Evolutionary conservation across 495 filamentous ascomycete genomes (phyloP).

Genomic region (Niebla homalea): DNA sequence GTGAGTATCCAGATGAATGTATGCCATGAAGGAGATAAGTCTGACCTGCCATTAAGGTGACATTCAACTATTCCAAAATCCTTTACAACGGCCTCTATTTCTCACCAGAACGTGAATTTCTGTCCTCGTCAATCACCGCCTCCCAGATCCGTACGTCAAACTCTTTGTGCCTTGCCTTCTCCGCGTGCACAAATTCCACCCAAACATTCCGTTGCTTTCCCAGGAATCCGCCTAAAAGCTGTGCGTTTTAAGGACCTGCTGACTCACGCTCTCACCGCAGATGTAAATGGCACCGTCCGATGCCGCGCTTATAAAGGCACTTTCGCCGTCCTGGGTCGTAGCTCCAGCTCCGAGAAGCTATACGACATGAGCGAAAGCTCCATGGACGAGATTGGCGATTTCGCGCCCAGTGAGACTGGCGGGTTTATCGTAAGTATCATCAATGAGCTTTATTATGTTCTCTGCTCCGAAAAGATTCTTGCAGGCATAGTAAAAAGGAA

Average conservation of each 20-base stretch:
- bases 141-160: no score
- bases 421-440: constrained; percentile 48
- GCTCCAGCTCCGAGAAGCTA: constrained; percentile 66
- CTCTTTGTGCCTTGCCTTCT: no score
- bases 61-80: constrained; percentile 56
- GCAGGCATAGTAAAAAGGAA: constrained; percentile 10
- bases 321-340: constrained; percentile 61
- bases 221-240: constrained; percentile 2
- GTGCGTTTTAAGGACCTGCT: constrained; percentile 8
- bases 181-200: no score
- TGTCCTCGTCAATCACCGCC: constrained; percentile 27
- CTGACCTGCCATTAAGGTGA: constrained; percentile 43
- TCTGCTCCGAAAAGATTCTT: background rate
- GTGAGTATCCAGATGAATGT: constrained; percentile 24
- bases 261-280: constrained; percentile 1
- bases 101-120: constrained; percentile 67
- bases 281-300: constrained; percentile 54
- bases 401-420: constrained; percentile 54
- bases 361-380: constrained; percentile 67
- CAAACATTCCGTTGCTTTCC: no score
- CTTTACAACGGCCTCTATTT: constrained; percentile 77
- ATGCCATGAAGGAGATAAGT: no score
- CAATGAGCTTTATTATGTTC: background rate
- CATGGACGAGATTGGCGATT: constrained; percentile 82
- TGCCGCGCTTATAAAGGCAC: constrained; percentile 66